Percentiles rank a stretch among this genome's conserved stretches.
These are phyloP conservation scores for Alternaria sp. DNA, from an alignment of 2,329 filamentous ascomycete species.

Conservation along the genomic window DNA sequence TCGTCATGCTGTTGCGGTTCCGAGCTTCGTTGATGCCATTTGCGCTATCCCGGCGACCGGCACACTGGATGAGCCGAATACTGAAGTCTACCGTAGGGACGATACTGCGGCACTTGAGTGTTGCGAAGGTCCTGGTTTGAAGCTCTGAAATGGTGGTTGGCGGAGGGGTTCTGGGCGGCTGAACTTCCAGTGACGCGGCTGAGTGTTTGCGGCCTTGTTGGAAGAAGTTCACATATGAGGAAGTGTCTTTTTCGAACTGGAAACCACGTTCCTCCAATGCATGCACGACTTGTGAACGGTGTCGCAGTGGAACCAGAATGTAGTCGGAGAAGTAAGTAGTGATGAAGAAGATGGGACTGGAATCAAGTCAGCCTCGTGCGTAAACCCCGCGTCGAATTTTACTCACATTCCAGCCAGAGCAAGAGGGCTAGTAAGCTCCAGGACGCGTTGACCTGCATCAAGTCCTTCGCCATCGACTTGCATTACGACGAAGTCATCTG, in stretches of 20 bases:
- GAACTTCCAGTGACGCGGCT: conserved; percentile 57
- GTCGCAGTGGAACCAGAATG: conserved; percentile 83
- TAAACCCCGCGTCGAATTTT: neutral
- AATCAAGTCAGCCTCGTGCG: conserved; percentile 12
- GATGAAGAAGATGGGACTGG: conserved; percentile 92
- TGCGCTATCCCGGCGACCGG: conserved; percentile 63
- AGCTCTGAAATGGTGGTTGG: conserved; percentile 81
- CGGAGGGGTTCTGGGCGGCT: conserved; percentile 72
- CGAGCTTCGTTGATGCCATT: conserved; percentile 38
- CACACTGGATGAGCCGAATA: conserved; percentile 82
- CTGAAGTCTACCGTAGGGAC: conserved; percentile 72
- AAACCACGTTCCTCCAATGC: conserved; percentile 83
- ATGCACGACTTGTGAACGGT: conserved; percentile 75
- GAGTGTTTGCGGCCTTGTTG: conserved; percentile 60
- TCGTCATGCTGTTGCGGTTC: conserved; percentile 42
- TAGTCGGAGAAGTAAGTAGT: conserved; percentile 98
- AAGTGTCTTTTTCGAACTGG: conserved; percentile 72
- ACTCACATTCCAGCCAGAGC: conserved; percentile 85
- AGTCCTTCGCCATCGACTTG: conserved; percentile 89
- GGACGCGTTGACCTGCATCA: conserved; percentile 87
- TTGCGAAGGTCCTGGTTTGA: conserved; percentile 80
- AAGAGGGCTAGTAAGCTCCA: conserved; percentile 89
- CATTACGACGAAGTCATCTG: conserved; percentile 86
- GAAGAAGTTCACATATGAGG: conserved; percentile 68
- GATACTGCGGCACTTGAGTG: conserved; percentile 81